A percentile compares a stretch with the other conserved stretches of the same genome.
Evolutionary conservation across 306 rosid species (phyloP).

Genomic region (cucumber (Cucumis sativus)): Cucumber_9930_V3 NC_026657.2:26083001-26083500

Average conservation of each 20-base stretch:
- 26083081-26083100: slow-evolving; percentile 60
- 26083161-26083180: neutral
- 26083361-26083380: neutral
- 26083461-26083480: neutral
- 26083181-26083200: neutral
- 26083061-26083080: slow-evolving; percentile 57
- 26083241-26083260: neutral
- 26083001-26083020: slow-evolving; percentile 56
- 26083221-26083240: neutral
- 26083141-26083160: neutral
- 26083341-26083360: neutral
- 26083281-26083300: neutral
- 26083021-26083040: slow-evolving; percentile 50
- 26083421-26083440: neutral
- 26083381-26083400: neutral
- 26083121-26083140: slow-evolving; percentile 2
- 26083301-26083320: neutral
- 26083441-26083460: neutral
- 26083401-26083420: neutral
- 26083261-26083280: neutral
- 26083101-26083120: slow-evolving; percentile 5
- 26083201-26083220: neutral
- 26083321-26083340: neutral
- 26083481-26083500: neutral
- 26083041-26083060: slow-evolving; percentile 64